Base-by-base conservation (phyloP, 2,329 filamentous ascomycete genomes). In the Zymoseptoria brevis region DNA sequence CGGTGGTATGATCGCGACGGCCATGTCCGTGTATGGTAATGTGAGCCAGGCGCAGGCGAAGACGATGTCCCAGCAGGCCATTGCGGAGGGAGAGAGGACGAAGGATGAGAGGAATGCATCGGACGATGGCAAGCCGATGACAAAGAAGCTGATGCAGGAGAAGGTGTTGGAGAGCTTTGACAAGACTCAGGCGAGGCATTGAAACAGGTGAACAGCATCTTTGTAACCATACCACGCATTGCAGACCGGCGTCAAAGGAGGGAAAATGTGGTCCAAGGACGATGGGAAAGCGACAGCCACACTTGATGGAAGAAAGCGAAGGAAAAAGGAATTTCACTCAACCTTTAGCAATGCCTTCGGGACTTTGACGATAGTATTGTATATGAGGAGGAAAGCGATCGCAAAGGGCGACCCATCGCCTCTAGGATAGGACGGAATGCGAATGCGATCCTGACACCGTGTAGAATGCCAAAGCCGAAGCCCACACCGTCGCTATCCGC, bases 1-100 rank as follows among this genome's bases (percentile, higher is more conserved):
- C 67, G 88, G 90, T 57, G 86, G 90, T 67, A 96, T 99, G 92
- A 97, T 99, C 74, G 92, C 94, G 48, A 95, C 90, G 19, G 94
- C 92, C 1, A 86, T 99, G 80, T 88, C 91, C 57, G 92, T 99
- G 19, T 99, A 96, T 74, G 90, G 93, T 60, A 96, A 96, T 74
- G 89, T 99, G 51, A 90, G 85, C 67, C 84, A 93, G 69, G 84
- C 87, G 0, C 90, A 96, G 75, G 83, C 85, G 24, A 87, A 83
- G 72, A 79, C 80, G 9, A 81, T 89, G 74, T 83, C 85, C 4
- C 80, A 80, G 64, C 79, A 80, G 67, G 55, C 67, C 19, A 57
- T 66, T 24, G n/a, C 55, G 19, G 65, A 60, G 19, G 57, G 56
- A 35, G 58, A 26, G 56, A 55, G 53, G 26, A 56, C 53, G 49